Base-by-base conservation (phyloP, 2,329 filamentous ascomycete genomes). In the Trichoderma simmonsii region DNA sequence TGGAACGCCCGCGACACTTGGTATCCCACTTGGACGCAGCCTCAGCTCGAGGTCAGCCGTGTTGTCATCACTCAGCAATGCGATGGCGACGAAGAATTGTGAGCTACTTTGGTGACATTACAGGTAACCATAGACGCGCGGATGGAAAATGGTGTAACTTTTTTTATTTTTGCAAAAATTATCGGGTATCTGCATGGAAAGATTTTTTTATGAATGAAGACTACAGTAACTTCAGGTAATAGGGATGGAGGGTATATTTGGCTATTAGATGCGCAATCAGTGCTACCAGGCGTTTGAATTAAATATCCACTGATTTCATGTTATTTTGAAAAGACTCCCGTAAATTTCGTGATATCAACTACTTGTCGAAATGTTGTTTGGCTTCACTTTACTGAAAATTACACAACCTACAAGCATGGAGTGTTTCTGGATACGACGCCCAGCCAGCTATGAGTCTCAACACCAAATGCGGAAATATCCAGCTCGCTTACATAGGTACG, bases 1-100 rank as follows among this genome's bases (percentile, higher is more conserved):
- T 96, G 92, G 92, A 83, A 90, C 21, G 86, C 89, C 0, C 86
- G 87, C 61, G 83, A 89, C 70, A 75, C 83, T 32, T 95, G 93
- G 92, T 82, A 86, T 59, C 88, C 91, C 5, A 94, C 92, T 0
- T 95, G 93, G 93, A 87, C 86, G 72, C 83, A 86, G 75, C 91
- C 90, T 1, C 85, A 89, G 77, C 87, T 95, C 85, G 85, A 91
- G 78, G 82, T 95, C 30, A 90, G 87, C 79, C 90, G 87, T 75
- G 92, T 95, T 26, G 84, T 88, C 73, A 93, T 93, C 85, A 87
- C 86, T 89, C 88, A 91, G 80, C 90, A 93, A 79, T 91, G 89
- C 76, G 87, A 91, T 75, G 89, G 88, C 1, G 79, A 86, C 67
- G 88, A 91, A 78, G 83, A 86, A 71, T 77, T 87, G 71, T 87